Evolutionary conservation across 2,329 filamentous ascomycete genomes (phyloP).

Genomic region (Botrytis galanthina): DNA sequence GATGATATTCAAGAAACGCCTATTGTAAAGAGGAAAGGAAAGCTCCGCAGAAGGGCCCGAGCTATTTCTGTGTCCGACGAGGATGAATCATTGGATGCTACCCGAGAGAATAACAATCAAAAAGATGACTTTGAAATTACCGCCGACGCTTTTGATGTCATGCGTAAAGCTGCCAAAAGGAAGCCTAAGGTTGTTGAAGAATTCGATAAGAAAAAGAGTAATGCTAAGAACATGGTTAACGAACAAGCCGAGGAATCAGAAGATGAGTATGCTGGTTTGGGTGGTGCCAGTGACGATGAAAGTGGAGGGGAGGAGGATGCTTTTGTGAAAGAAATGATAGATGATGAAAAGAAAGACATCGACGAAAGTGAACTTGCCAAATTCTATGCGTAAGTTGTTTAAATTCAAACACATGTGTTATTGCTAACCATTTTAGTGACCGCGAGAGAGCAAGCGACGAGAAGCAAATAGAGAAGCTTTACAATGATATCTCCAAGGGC

Average conservation of each 20-base stretch:
- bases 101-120: slow-evolving; percentile 27
- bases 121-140: slow-evolving; percentile 42
- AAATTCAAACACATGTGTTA: not conserved
- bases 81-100: slow-evolving; percentile 29
- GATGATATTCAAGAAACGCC: slow-evolving; percentile 60
- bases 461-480: slow-evolving; percentile 84
- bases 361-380: slow-evolving; percentile 82
- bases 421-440: slow-evolving; percentile 52
- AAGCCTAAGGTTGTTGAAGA: slow-evolving; percentile 46
- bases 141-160: slow-evolving; percentile 45
- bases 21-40: slow-evolving; percentile 59
- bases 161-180: slow-evolving; percentile 65
- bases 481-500: slow-evolving; percentile 89
- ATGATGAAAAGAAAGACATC: slow-evolving; percentile 75
- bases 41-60: slow-evolving; percentile 48
- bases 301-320: slow-evolving; percentile 72
- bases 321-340: slow-evolving; percentile 82
- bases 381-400: slow-evolving; percentile 75
- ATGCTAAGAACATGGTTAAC: slow-evolving; percentile 81
- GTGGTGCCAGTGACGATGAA: slow-evolving; percentile 85
- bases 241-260: slow-evolving; percentile 97
- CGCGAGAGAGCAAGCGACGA: slow-evolving; percentile 78
- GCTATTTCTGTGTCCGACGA: slow-evolving; percentile 44
- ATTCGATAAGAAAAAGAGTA: slow-evolving; percentile 83
- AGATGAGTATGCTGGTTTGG: slow-evolving; percentile 93